A percentile compares a stretch with the other conserved stretches of the same genome.
Conservation (phyloP, 345 rosid species). For the Boechera retrofracta region DNA sequence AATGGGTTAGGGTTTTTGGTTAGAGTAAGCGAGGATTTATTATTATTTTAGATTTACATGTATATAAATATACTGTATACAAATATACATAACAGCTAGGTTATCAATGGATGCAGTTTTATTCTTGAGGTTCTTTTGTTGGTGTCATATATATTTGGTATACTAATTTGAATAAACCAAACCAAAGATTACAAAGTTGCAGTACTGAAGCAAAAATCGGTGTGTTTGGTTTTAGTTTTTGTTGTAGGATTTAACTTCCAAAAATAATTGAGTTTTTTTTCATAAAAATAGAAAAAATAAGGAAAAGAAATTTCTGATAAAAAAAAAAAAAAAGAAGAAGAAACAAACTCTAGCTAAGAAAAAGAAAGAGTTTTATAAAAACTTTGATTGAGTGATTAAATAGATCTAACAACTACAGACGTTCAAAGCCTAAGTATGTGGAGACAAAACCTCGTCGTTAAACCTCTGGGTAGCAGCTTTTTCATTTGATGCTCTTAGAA, state of each 20-base stretch:
- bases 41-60: too few species aligned
- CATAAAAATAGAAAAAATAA: too few species aligned
- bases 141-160: neutral
- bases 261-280: too few species aligned
- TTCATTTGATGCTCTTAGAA: conserved; percentile 68
- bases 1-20: too few species aligned
- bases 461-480: conserved; percentile 68
- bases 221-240: neutral
- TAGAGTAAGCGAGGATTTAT: too few species aligned
- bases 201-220: too few species aligned
- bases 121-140: neutral
- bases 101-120: too few species aligned
- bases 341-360: too few species aligned
- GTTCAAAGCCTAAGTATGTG: neutral
- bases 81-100: too few species aligned
- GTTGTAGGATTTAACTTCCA: neutral
- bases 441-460: conserved; percentile 62
- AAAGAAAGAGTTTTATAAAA: neutral
- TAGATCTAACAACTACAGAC: neutral
- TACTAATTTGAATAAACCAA: neutral
- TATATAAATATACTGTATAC: too few species aligned
- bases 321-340: too few species aligned
- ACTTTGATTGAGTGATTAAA: neutral
- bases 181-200: neutral
- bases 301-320: too few species aligned